Evolutionary conservation across 768 basidiomycete genomes (phyloP).

Genomic region (Phanerochaete sordida): DNA sequence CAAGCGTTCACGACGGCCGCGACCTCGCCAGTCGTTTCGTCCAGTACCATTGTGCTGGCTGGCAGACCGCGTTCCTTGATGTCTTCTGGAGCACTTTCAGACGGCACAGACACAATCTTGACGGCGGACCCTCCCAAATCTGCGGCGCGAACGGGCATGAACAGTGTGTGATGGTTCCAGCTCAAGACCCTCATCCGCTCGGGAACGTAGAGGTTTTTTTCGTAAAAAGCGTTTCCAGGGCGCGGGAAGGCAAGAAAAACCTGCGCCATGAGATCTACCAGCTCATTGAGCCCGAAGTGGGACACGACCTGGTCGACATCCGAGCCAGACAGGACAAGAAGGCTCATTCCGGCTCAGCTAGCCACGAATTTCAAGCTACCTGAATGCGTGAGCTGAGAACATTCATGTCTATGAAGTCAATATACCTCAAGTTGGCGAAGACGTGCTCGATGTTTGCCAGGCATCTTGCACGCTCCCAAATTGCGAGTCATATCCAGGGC

Average conservation of each 20-base stretch:
- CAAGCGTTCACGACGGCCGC: conserved; percentile 78
- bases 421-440: neutral
- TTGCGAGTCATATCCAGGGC: neutral
- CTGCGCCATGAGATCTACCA: conserved; percentile 53
- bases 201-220: conserved; percentile 37
- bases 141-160: conserved; percentile 78
- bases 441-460: neutral
- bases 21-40: conserved; percentile 65
- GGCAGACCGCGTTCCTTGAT: conserved; percentile 53
- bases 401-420: neutral
- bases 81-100: conserved; percentile 29
- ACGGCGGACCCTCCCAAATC: conserved; percentile 50
- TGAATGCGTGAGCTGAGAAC: neutral
- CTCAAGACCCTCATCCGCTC: conserved; percentile 57
- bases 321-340: conserved; percentile 59
- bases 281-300: conserved; percentile 39
- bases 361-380: too few relatives aligned
- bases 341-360: conserved; percentile 31
- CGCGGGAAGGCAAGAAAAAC: conserved; percentile 41
- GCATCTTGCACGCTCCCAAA: neutral
- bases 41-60: conserved; percentile 71
- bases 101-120: conserved; percentile 81
- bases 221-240: neutral
- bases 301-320: conserved; percentile 53
- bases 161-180: conserved; percentile 56